Evolutionary conservation across 257 asterid species (phyloP), one percentile per base, ranked within the genome.

Genomic region (Osmanthus fragrans): DNA sequence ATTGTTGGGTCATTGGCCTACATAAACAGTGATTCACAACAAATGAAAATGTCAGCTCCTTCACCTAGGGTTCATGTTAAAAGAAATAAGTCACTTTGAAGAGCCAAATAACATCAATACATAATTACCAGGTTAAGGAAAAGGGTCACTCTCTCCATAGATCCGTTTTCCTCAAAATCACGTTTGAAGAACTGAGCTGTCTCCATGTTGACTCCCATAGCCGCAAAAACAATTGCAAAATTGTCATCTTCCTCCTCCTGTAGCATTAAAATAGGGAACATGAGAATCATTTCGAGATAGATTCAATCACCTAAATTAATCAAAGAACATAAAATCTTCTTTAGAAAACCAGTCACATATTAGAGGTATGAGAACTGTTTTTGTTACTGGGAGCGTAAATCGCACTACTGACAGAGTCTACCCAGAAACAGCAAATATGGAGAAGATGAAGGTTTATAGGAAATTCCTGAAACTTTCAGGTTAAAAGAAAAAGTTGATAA

Each of bases 161-260:
- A 94, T 69, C 98, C 98, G 80, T 94, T 94, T 86, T 94, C 98
- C 94, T 94, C 98, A 75, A 94, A 94, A 89, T 94, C 98, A 80
- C 97, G 97, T 86, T 94, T 94, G 82, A 94, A 94, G 85, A 94
- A 94, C 78, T 92, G 97, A 68, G 98, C 98, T 23, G 98, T 94
- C 87, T 94, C 97, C 98, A 94, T 92, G 90, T 94, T 94, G 70
- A 94, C 98, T 87, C 98, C 98, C 97, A 94, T 94, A 79, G 98
- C 98, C 49, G 97, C 98, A 87, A 94, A 94, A 84, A 94, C 98
- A 84, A 92, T 94, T 76, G 98, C 98, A 87, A 94, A 94, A 84
- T 94, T 91, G 88, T 94, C 98, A 71, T 92, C 98, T 84, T 84
- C 97, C 73, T 86, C 93, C 76, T 70, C 94, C 97, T 92, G 86